A percentile compares a stretch with the other conserved stretches of the same genome.
phyloP scores from a whole-genome alignment of 306 rosid genomes.

The Echinosophora koreensis region DNA sequence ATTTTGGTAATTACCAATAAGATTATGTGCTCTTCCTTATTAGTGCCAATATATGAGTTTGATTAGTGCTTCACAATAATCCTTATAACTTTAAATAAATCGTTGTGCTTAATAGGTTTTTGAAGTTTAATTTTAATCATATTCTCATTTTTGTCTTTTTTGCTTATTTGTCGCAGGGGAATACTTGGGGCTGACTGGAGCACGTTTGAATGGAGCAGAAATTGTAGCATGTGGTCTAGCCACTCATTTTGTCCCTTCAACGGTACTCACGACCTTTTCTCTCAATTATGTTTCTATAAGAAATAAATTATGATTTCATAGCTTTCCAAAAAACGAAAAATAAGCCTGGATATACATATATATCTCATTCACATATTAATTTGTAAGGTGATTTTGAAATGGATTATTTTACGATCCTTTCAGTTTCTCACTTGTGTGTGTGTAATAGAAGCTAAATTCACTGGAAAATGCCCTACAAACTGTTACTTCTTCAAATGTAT shows the following conservation, averaged over 20 bases:
- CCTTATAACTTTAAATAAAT: too few relatives aligned
- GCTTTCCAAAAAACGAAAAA: too few relatives aligned
- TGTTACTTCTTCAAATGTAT: constrained; percentile 26
- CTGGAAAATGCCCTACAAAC: constrained; percentile 38
- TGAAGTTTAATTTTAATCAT: too few relatives aligned
- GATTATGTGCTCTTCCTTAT: too few relatives aligned
- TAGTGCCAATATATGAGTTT: background rate
- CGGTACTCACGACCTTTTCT: background rate
- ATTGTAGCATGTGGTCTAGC: constrained; percentile 45
- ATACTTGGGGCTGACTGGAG: constrained; percentile 40
- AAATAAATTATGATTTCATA: too few relatives aligned
- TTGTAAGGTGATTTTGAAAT: too few relatives aligned
- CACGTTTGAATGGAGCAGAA: constrained; percentile 46
- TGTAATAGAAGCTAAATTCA: constrained; percentile 37
- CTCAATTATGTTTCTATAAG: too few relatives aligned
- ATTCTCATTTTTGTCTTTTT: background rate
- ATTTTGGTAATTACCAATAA: constrained; percentile 30
- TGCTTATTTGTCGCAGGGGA: constrained; percentile 30
- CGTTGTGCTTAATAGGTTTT: too few relatives aligned
- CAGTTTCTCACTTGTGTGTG: background rate
- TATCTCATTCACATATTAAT: too few relatives aligned
- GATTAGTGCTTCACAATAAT: too few relatives aligned
- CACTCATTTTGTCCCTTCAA: constrained; percentile 49
- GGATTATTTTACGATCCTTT: too few relatives aligned
- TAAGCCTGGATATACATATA: too few relatives aligned